phyloP scores from a whole-genome alignment of 345 rosid genomes.

The Dimocarpus longan region DNA sequence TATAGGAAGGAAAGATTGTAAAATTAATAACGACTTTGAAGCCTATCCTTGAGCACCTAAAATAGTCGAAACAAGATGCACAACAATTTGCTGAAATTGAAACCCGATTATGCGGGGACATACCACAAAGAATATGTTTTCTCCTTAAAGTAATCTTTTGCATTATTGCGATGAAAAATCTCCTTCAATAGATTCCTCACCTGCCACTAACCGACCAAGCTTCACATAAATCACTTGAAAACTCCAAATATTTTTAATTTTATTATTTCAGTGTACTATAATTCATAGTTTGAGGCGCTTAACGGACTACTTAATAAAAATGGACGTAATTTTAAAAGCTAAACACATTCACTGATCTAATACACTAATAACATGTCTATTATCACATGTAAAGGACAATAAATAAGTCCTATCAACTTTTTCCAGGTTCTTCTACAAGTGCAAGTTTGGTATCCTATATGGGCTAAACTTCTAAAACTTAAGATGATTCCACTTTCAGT shows the following conservation, averaged over 20 bases:
- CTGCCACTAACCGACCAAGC: constrained; percentile 77
- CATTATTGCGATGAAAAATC: constrained; percentile 56
- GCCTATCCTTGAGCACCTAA: constrained; percentile 27
- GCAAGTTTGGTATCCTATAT: constrained; percentile 11
- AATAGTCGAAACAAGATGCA: constrained; percentile 11
- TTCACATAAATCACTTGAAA: constrained; percentile 41
- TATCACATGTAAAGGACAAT: neutral
- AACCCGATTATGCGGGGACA: constrained; percentile 45
- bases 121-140: constrained; percentile 57
- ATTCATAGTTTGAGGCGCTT: constrained; percentile 24
- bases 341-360: neutral
- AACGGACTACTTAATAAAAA: constrained; percentile 14
- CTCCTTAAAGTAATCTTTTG: constrained; percentile 47
- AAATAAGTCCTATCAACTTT: constrained; percentile 6
- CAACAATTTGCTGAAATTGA: constrained; percentile 24
- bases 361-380: neutral
- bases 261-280: constrained; percentile 17
- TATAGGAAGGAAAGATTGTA: constrained; percentile 52
- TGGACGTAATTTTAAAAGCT: neutral
- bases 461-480: constrained; percentile 10
- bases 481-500: neutral
- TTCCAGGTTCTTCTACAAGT: constrained; percentile 12
- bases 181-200: constrained; percentile 77
- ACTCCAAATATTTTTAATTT: constrained; percentile 6
- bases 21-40: constrained; percentile 35